A percentile compares a stretch with the other conserved stretches of the same genome.
Evolutionary conservation across 176 grass and related monocot species (phyloP).

Genomic region (Juncus effusus): DNA sequence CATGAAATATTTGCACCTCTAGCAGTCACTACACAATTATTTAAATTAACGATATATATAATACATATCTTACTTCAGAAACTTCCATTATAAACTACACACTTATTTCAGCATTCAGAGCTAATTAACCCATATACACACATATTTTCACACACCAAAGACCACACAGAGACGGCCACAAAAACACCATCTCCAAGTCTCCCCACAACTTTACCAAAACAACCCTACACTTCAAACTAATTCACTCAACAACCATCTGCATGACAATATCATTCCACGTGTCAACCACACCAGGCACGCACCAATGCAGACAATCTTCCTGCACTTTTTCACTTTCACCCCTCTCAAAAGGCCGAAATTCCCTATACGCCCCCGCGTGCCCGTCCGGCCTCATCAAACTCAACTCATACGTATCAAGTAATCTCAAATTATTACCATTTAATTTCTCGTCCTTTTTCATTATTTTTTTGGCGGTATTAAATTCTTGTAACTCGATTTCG

Average conservation of each 20-base stretch:
- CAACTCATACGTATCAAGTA: constrained; percentile 68
- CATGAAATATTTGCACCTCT: too few species aligned
- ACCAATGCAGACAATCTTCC: constrained; percentile 96
- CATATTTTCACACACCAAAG: too few species aligned
- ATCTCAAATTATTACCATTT: constrained; percentile 31
- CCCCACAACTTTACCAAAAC: too few species aligned
- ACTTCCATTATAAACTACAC: too few species aligned
- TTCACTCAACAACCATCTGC: constrained; percentile 45
- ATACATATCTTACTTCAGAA: too few species aligned
- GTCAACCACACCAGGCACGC: constrained; percentile 75
- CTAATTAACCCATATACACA: too few species aligned
- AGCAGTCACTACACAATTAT: too few species aligned
- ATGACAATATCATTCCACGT: constrained; percentile 78
- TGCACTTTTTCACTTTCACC: constrained; percentile 35
- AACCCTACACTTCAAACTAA: too few species aligned
- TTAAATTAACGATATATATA: too few species aligned
- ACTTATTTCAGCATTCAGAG: too few species aligned
- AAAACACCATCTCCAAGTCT: too few species aligned
- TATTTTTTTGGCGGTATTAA: constrained; percentile 30
- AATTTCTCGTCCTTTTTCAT: constrained; percentile 10
- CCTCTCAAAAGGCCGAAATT: constrained; percentile 47
- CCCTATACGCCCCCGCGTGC: constrained; percentile 67
- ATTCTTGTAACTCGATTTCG: constrained; percentile 57
- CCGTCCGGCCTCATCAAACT: constrained; percentile 66
- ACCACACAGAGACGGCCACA: too few species aligned